Evolutionary conservation across 2,329 filamentous ascomycete genomes (phyloP), one percentile per base, ranked within the genome.

Genomic region (Magnaporthiopsis poae): DNA sequence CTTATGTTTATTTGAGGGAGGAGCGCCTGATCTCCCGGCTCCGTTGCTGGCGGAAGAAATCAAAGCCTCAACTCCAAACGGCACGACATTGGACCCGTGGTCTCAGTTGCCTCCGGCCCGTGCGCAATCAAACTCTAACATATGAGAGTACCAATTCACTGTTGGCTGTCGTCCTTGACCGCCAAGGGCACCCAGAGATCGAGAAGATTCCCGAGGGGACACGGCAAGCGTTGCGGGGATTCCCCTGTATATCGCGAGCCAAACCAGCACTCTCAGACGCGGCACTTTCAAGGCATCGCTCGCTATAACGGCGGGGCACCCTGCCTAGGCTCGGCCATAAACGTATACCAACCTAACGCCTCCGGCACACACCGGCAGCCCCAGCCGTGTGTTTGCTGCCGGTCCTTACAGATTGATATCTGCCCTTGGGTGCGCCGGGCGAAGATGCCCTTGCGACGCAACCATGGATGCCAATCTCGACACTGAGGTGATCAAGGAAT

Each of bases 401-500:
- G 2, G 46, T n/a, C 46, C 46, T 56, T 56, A 12, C 35, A 31
- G 31, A 56, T 56, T 56, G 21, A 56, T 56, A 56, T n/a, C 46
- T 56, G 21, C 46, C 46, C 46, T 21, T 11, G 5, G 21, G 46
- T 11, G 46, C 46, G 46, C 21, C 46, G 46, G 21, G 46, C n/a
- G 18, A 5, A n/a, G 21, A 56, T 56, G n/a, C 7, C 18, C 46
- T 11, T 11, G 21, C 46, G n/a, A 56, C 46, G 46, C 46, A 56
- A 25, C 18, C 46, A 56, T 56, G 46, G 46, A 56, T 8, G 2
- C 46, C 46, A 18, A 56, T 25, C 46, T 56, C 46, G 13, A 56
- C 21, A 56, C 46, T 11, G 46, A 56, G 8, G n/a, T 25, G 46
- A 90, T 91, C 71, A 82, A 75, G 66, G 75, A 84, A 67, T 91